Base-by-base conservation (phyloP, 768 basidiomycete genomes). In the Gymnopilus junonius region DNA sequence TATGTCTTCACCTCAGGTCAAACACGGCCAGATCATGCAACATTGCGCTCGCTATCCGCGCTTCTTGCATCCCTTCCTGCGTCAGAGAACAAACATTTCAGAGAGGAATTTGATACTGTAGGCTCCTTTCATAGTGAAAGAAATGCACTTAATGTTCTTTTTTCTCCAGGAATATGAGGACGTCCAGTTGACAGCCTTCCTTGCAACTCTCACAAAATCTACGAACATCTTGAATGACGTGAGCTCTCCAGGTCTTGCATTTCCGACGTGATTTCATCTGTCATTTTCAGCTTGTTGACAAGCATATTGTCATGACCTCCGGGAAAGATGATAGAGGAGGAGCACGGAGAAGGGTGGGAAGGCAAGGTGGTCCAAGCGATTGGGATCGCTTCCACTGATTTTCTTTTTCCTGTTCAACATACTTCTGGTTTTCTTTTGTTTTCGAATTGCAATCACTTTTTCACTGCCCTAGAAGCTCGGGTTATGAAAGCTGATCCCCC, bases 201-300 rank as follows among this genome's bases (percentile, higher is more conserved):
- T 99, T 12, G 89, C 94, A 0, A 87, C 89, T 14, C 76, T 99
- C 62, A 98, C 96, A 7, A 96, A 95, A 76, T 92, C 93, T 31
- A 84, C 96, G 15, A 90, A 90, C 66, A 86, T 90, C 10, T 76
- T 98, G 61, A 98, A 96, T 73, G 94, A 97, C 69, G 96, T 97
- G 71, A 69, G 93, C 40, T 34, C 64, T 32, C 37, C 43, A 51
- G 40, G 17, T 57, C 55, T 45, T 39, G 25, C 32, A 51, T 63
- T 62, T 43, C 55, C 56, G 55, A 23, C 32, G 53, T 60, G 17
- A 53, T 59, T 25, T 54, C 20, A 55, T 37, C 51, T n/a, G 3
- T 17, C 40, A n/a, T 43, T 55, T 64, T 4, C 64, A 81, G 93
- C 82, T 94, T 59, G 92, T 94, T 31, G 93, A 94, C 72, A 94